Percentiles rank a stretch among this genome's conserved stretches.
phyloP scores from a whole-genome alignment of 2,329 filamentous ascomycete species.

The Talaromyces islandicus region DNA sequence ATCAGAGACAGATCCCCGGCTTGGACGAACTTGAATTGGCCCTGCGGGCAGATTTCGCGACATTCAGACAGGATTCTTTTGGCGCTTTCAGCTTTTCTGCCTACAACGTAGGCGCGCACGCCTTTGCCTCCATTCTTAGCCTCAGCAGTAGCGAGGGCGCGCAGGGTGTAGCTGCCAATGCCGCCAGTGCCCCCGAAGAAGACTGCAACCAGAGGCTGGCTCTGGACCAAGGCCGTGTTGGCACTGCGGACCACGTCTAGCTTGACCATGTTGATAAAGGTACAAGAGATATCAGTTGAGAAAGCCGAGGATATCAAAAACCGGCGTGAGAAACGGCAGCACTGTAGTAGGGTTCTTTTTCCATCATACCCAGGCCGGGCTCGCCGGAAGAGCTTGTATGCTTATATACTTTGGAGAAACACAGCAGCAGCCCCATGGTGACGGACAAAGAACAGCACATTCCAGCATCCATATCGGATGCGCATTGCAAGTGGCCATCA shows the following conservation, averaged over 20 bases:
- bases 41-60: neutral
- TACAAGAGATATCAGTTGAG: neutral
- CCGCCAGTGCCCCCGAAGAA: constrained; percentile 8
- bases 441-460: neutral
- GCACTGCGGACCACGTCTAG: constrained; percentile 1
- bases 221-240: constrained; percentile 3
- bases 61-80: constrained; percentile 2
- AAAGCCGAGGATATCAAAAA: neutral
- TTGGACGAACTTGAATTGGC: constrained; percentile 5
- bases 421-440: neutral
- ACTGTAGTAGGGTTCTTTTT: neutral
- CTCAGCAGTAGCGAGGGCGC: constrained; percentile 4
- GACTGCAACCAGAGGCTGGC: constrained; percentile 6
- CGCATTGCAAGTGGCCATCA: neutral
- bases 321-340: neutral
- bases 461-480: neutral
- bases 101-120: constrained; percentile 6
- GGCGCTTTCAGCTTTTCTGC: constrained; percentile 1
- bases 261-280: constrained; percentile 3
- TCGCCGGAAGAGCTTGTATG: neutral
- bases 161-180: constrained; percentile 5
- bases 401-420: neutral
- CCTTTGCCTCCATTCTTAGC: constrained; percentile 4
- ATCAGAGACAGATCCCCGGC: constrained; percentile 9
- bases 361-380: neutral